A percentile compares a stretch with the other conserved stretches of the same genome.
Conservation (phyloP, 495 filamentous ascomycete genomes). For the Hypoxylon fuscum region DNA sequence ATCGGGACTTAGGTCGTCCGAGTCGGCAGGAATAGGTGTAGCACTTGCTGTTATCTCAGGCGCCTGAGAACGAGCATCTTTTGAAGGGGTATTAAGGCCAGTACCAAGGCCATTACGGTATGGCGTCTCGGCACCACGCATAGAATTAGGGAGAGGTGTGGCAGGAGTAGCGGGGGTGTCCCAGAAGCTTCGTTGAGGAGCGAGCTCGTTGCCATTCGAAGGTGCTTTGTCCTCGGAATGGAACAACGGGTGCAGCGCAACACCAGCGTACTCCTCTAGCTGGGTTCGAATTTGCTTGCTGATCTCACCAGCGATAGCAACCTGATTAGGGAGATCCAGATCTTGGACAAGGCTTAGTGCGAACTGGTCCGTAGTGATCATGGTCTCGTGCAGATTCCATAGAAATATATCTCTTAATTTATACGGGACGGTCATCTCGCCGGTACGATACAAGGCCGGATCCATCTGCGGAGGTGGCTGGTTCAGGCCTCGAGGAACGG, state of each 20-base stretch:
- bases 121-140: slow-evolving; percentile 60
- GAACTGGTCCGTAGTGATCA: slow-evolving; percentile 95
- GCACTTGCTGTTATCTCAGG: slow-evolving; percentile 62
- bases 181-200: slow-evolving; percentile 45
- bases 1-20: slow-evolving; percentile 77
- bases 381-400: slow-evolving; percentile 96
- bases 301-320: slow-evolving; percentile 75
- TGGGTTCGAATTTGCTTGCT: slow-evolving; percentile 94
- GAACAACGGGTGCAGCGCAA: slow-evolving; percentile 92
- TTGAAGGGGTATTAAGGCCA: slow-evolving; percentile 46
- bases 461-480: slow-evolving; percentile 57
- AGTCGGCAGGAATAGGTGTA: slow-evolving; percentile 56
- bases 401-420: slow-evolving; percentile 92
- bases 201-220: slow-evolving; percentile 23
- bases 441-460: slow-evolving; percentile 72
- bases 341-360: slow-evolving; percentile 91
- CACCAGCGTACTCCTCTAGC: slow-evolving; percentile 94
- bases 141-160: slow-evolving; percentile 55
- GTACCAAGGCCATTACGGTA: slow-evolving; percentile 48
- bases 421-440: slow-evolving; percentile 81
- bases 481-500: slow-evolving; percentile 66
- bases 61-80: slow-evolving; percentile 27
- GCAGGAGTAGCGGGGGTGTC: slow-evolving; percentile 53
- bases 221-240: slow-evolving; percentile 60
- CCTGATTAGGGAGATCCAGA: slow-evolving; percentile 84